phyloP scores from a whole-genome alignment of 768 basidiomycete species.

The Leccinum barrowsii region DNA sequence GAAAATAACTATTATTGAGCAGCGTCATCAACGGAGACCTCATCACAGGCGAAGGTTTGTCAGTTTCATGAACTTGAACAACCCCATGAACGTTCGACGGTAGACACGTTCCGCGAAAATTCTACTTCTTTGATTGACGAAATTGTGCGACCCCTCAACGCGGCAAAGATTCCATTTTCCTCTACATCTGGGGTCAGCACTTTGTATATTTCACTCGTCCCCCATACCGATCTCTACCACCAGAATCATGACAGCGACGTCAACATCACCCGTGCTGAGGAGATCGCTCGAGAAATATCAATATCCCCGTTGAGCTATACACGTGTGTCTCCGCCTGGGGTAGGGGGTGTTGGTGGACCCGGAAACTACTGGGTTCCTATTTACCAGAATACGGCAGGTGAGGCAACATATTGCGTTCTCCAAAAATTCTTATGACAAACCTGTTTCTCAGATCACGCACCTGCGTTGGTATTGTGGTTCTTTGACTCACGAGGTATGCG shows the following conservation, averaged over 20 bases:
- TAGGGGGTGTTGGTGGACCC: slow-evolving; percentile 62
- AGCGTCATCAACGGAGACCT: slow-evolving; percentile 73
- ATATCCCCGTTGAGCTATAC: slow-evolving; percentile 62
- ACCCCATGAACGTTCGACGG: not conserved
- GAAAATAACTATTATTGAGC: not conserved
- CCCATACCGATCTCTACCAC: not conserved
- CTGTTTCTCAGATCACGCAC: slow-evolving; percentile 33
- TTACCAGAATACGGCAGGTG: slow-evolving; percentile 37
- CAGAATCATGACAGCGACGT: slow-evolving; percentile 73
- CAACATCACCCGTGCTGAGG: slow-evolving; percentile 68
- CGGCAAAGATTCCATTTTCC: slow-evolving; percentile 58
- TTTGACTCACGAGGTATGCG: slow-evolving; percentile 67
- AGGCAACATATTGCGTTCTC: not conserved
- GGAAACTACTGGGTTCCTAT: slow-evolving; percentile 81
- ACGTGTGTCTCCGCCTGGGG: slow-evolving; percentile 51
- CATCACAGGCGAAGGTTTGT: slow-evolving; percentile 65
- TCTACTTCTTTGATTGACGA: slow-evolving; percentile 63
- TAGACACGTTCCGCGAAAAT: slow-evolving; percentile 66
- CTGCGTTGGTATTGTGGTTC: slow-evolving; percentile 63
- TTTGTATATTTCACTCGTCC: not conserved
- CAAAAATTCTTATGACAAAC: not conserved
- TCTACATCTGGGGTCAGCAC: slow-evolving; percentile 60
- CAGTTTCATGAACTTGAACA: not conserved
- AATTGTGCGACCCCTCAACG: slow-evolving; percentile 59
- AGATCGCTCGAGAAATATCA: slow-evolving; percentile 58